Conservation (phyloP, 2,329 filamentous ascomycete species). For the Colletotrichum siamense region DNA sequence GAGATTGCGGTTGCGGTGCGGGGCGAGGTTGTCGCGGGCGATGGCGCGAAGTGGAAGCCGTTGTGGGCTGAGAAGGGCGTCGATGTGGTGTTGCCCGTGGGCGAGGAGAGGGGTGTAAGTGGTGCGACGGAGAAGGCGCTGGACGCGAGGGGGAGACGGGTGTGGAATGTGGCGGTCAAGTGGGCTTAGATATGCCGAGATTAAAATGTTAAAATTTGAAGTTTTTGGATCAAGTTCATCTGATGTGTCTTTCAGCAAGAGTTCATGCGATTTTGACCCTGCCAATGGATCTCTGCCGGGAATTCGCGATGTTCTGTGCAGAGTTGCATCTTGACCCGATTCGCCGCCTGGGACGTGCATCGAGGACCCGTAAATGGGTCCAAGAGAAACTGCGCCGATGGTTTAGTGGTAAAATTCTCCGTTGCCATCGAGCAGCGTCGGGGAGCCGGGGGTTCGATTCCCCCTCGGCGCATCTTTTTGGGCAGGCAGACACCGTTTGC, state of each 20-base stretch:
- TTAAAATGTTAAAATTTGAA: not conserved
- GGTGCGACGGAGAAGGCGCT: constrained; percentile 1
- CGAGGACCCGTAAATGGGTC: not conserved
- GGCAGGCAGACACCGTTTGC: too few species aligned
- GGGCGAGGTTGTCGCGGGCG: not conserved
- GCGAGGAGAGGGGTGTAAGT: constrained; percentile 6
- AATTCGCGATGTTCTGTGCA: not conserved
- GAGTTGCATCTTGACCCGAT: not conserved
- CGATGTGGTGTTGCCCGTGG: constrained; percentile 8
- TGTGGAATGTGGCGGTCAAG: constrained; percentile 9
- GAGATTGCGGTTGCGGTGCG: not conserved
- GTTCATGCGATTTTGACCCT: not conserved
- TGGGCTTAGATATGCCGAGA: not conserved
- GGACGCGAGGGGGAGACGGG: not conserved
- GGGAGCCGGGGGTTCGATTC: constrained; percentile 14
- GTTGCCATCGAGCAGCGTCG: constrained; percentile 4
- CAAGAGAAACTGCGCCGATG: not conserved
- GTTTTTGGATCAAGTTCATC: not conserved
- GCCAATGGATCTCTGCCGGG: not conserved
- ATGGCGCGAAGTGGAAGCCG: not conserved
- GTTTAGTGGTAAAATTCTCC: constrained; percentile 14
- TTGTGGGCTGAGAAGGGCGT: constrained; percentile 2
- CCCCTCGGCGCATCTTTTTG: not conserved
- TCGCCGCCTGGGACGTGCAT: not conserved
- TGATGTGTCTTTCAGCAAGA: not conserved